Evolutionary conservation across 1,284 basidiomycete genomes (phyloP), one percentile per base, ranked within the genome.

Genomic region (Moesziomyces parantarcticus): DNA sequence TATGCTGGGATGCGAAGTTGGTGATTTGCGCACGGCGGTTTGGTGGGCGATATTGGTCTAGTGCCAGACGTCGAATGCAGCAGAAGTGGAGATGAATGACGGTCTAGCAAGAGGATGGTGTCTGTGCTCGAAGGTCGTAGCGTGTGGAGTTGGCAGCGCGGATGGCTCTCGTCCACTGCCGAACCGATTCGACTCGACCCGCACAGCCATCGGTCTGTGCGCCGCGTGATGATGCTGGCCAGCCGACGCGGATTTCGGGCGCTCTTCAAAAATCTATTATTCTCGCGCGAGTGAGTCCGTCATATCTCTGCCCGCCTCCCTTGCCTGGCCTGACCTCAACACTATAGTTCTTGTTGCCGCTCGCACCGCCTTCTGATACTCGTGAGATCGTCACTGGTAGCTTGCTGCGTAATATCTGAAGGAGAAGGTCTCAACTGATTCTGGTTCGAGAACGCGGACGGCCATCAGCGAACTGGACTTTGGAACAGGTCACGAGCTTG

Each of bases 121-220:
- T 9, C n/a, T 45, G 43, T 53, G 58, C 10, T 50, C 40, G 5
- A 26, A 34, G 39, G 16, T 34, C 39, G 41, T n/a, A 29, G 21
- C 21, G 62, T 65, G 63, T 66, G 63, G 63, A 66, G 64, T 58
- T 57, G 50, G 20, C 5, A 44, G 42, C 39, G 60, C 46, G 65
- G 58, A 54, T 61, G 65, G 46, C 48, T 22, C 9, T 42, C 22
- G 43, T 43, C 11, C 20, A 21, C 20, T 43, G 53, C 39, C 59
- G 50, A 58, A 58, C 29, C 29, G 29, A 58, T 44, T 41, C 32
- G 39, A 40, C 13, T 48, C 14, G 46, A 23, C 3, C 23, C 55
- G 46, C 65, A 68, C 65, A 36, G 65, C 59, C 59, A 58, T 62
- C 51, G 59, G 65, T 57, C 65, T 68, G 65, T 68, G 65, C 65